Base-by-base conservation (phyloP, 2,329 filamentous ascomycete species). In the Fusarium nisikadoi region DNA sequence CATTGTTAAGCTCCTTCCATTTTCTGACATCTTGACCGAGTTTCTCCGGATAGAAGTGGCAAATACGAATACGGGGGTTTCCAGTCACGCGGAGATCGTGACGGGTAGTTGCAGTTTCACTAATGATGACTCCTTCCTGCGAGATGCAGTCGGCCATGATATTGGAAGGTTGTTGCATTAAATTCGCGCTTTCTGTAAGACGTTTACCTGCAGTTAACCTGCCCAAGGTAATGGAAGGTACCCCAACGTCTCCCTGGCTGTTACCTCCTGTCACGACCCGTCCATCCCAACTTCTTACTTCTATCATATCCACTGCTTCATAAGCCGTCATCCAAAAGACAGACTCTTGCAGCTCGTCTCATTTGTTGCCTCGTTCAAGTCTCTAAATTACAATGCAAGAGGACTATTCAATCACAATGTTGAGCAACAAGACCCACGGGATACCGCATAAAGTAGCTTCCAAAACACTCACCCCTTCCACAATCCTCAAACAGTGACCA, bases 21-120 rank as follows among this genome's bases (percentile, higher is more conserved):
- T 49, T 12, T 35, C 33, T 17, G 33, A 38, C 12, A 27, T 38
- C 14, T 49, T 17, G 50, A n/a, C 19, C 50, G 20, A 36, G 31
- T 23, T 9, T 25, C 10, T 35, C 25, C 42, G 23, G 16, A 49
- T 27, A 27, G 36, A 23, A 41, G 50, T 54, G 36, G 25, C 25
- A 42, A 29, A 25, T 33, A 12, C 35, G 45, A 27, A 50, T 41
- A 45, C 33, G 7, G 50, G 19, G 33, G 31, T 13, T 13, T 38
- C 20, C 29, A 39, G 39, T 68, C 65, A 68, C 57, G 64, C 50
- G 39, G 31, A 20, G 35, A 68, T 62, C 52, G 42, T 33, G 41
- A 59, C 63, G 62, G 67, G 39, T 65, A 60, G 59, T 59, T 65
- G 59, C 67, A 74, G 71, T 74, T 54, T 54, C 57, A 72, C 65